Base-by-base conservation (phyloP, 257 asterid species). In the Solanum commersonii region DNA sequence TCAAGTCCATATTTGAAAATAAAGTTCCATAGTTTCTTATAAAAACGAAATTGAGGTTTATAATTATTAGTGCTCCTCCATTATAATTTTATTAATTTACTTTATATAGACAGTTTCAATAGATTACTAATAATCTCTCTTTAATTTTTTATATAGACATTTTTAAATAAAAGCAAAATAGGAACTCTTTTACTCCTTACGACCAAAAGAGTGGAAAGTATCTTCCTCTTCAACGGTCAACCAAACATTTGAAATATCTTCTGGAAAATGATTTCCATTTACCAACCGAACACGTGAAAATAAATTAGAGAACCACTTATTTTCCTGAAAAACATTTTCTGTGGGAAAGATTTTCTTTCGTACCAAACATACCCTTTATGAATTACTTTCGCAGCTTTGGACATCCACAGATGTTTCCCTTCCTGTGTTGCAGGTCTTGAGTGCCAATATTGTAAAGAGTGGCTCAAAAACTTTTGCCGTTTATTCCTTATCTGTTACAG, bases 391-490 rank as follows among this genome's bases (percentile, higher is more conserved):
- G 16, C 71, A 49, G 86, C 25, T 22, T 82, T 49, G 86, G 71
- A 82, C 70, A 49, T 82, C 70, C 70, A 31, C 86, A 49, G 88
- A 84, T 83, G 82, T 77, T 56, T 35, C 63, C 73, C 70, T 27
- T 91, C 84, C 87, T 49, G 81, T 88, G 89, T 91, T 92, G 89
- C 96, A 97, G 98, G 98, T 96, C 86, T 85, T 92, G 86, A 95
- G 97, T 90, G 98, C 98, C 90, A 96, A 96, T 91, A 93, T 97
- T 87, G 98, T 97, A 87, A 97, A 94, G 93, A 93, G 99, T 93
- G 99, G 99, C 79, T 93, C 99, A 84, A 94, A 92, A 90, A 95
- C 95, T 73, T 95, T 96, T 34, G 98, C 98, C 40, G 95, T 97
- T 22, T 97, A 96, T 92, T 94, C 95, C 90, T 90, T 97, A 90